Base-by-base conservation (phyloP, 2,329 filamentous ascomycete species). In the Alternaria brassicae region DNA sequence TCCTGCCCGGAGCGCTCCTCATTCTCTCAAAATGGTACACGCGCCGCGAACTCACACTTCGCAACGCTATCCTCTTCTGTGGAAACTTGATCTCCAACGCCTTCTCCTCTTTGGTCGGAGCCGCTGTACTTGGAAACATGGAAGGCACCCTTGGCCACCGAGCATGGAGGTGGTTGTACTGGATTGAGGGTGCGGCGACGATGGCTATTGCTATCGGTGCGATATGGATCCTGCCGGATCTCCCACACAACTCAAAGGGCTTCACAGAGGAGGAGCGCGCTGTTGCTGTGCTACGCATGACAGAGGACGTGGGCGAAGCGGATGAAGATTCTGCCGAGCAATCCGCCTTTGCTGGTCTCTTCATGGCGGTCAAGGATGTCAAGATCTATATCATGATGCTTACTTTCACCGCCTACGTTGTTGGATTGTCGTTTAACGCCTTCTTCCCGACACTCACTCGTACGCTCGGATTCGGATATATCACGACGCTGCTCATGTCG, bases 1-100 rank as follows among this genome's bases (percentile, higher is more conserved):
- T 89, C 72, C 79, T 89, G 25, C 88, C 88, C 0, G 88, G 88
- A 40, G 85, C 85, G 0, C 80, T 89, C 10, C 80, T 89, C 41
- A 85, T 89, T 44, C 80, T 90, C 19, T 87, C 85, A 0, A 87
- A 88, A 66, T 90, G 87, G 84, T 90, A 90, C 74, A 89, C 87
- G 1, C 82, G 86, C 47, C 82, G 83, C 49, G 78, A 80, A 56
- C 68, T 80, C 36, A 77, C 77, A 6, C 71, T 73, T 1, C 72
- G 78, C 9, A 78, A 78, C 49, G 75, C 79, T 7, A 73, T 79
- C 44, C 68, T 81, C 17, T 78, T 81, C 70, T 80, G 76, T 36
- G 80, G 79, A 13, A 80, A 78, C 56, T 70, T 79, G 15, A 74
- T 81, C 27, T 80, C 80, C 5, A 80, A 77, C 50, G 79, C 75